Conservation (phyloP, 805 yeast genomes). For the Pichia occidentalis region DNA sequence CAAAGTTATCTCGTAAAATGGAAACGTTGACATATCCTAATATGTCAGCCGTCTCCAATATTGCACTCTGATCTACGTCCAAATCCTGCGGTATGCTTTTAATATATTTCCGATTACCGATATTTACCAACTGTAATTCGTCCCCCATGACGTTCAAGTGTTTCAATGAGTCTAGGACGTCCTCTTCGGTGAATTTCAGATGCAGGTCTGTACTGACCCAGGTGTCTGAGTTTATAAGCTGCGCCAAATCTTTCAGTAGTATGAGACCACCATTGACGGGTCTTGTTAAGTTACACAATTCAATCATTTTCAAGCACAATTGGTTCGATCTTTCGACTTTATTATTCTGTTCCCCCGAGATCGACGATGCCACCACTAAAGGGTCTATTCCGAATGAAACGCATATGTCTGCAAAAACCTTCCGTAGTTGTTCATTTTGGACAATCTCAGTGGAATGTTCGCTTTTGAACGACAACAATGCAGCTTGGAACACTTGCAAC, state of each 20-base stretch:
- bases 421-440: conserved; percentile 56
- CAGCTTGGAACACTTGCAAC: conserved; percentile 67
- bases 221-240: conserved; percentile 23
- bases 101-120: conserved; percentile 53
- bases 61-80: conserved; percentile 59
- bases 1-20: conserved; percentile 63
- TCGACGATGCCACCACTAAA: conserved; percentile 33
- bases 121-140: conserved; percentile 57
- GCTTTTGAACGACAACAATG: conserved; percentile 65
- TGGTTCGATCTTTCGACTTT: conserved; percentile 55
- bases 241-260: conserved; percentile 47
- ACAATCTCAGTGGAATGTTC: conserved; percentile 65
- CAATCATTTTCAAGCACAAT: conserved; percentile 67
- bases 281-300: conserved; percentile 62
- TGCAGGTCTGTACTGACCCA: conserved; percentile 24
- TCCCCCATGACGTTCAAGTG: conserved; percentile 55
- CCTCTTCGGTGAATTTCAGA: conserved; percentile 36
- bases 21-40: conserved; percentile 67
- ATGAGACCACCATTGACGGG: conserved; percentile 80
- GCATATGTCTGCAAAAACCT: conserved; percentile 72
- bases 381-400: conserved; percentile 82
- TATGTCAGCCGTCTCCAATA: conserved; percentile 69
- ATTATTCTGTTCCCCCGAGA: conserved; percentile 29
- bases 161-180: conserved; percentile 50
- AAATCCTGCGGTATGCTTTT: conserved; percentile 59